Conservation (phyloP, 441 rosid genomes). For the Omphalea diandra region DNA sequence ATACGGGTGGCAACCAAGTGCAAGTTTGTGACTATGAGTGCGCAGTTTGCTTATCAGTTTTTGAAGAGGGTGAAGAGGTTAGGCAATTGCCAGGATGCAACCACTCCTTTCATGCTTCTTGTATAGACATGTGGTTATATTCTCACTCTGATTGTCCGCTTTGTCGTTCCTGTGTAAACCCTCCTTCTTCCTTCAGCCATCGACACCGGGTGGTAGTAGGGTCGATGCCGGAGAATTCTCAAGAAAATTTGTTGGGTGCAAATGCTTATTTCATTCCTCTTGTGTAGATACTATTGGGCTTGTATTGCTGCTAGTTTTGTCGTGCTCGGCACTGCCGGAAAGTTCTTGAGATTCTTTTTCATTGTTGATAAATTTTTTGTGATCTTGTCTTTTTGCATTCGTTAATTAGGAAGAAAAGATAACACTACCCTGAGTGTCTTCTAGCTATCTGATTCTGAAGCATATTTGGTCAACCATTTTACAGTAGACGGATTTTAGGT, state of each 20-base stretch:
- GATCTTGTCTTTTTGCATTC: not conserved
- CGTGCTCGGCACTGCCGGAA: not conserved
- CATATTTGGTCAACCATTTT: not conserved
- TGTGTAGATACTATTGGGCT: not conserved
- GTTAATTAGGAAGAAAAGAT: not conserved
- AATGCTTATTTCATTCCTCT: constrained; percentile 2
- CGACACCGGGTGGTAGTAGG: not conserved
- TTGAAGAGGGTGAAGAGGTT: constrained; percentile 68
- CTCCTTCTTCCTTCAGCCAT: not conserved
- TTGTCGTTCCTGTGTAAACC: constrained; percentile 56
- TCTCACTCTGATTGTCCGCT: constrained; percentile 84
- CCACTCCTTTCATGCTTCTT: constrained; percentile 64
- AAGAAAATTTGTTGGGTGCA: constrained; percentile 26
- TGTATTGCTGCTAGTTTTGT: not conserved
- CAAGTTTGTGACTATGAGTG: constrained; percentile 44
- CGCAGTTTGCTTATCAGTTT: constrained; percentile 68
- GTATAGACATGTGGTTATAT: constrained; percentile 86
- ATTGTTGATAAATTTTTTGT: not conserved
- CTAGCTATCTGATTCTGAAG: no score
- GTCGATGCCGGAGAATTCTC: constrained; percentile 24
- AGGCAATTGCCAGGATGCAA: constrained; percentile 69
- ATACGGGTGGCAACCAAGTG: constrained; percentile 11
- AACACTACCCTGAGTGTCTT: not conserved
- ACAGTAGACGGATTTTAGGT: not conserved
- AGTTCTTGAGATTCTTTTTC: not conserved